Conservation (phyloP, 441 rosid species). For the Arabidopsis hybrid region DNA sequence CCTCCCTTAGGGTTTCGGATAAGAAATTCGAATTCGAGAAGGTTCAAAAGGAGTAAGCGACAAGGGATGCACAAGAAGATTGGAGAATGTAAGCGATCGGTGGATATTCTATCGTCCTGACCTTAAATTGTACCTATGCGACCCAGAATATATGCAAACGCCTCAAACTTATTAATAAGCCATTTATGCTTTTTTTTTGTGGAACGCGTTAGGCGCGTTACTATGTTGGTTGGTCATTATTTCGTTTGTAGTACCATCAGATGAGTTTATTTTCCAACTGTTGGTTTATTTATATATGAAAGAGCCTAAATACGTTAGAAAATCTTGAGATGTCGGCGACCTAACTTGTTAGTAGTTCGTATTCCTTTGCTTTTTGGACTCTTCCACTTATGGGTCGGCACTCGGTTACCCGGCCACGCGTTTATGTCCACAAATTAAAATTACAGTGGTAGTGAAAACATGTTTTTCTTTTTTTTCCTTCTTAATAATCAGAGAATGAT, state of each 20-base stretch:
- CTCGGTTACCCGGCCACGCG: conserved; percentile 34
- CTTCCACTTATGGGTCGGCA: conserved; percentile 46
- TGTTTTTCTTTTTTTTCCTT: too few species aligned
- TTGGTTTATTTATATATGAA: too few species aligned
- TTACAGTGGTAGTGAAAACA: background rate
- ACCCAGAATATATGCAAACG: conserved; percentile 2
- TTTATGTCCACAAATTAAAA: background rate
- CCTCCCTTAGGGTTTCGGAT: conserved; percentile 15
- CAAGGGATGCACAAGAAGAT: background rate
- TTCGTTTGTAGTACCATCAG: too few species aligned
- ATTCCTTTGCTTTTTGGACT: conserved; percentile 25
- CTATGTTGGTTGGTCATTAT: background rate
- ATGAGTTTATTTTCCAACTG: too few species aligned
- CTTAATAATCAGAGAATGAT: too few species aligned
- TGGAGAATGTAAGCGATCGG: conserved; percentile 3
- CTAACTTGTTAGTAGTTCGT: conserved; percentile 1
- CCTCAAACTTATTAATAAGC: background rate
- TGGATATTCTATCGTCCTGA: background rate
- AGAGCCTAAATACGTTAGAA: background rate
- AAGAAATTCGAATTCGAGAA: conserved; percentile 6
- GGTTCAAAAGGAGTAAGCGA: background rate
- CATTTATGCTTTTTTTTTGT: background rate
- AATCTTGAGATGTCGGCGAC: conserved; percentile 27
- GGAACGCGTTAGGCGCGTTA: background rate
- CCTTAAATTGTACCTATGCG: conserved; percentile 9